phyloP scores from a whole-genome alignment of 768 basidiomycete genomes.

The Plicaturopsis crispa region DNA sequence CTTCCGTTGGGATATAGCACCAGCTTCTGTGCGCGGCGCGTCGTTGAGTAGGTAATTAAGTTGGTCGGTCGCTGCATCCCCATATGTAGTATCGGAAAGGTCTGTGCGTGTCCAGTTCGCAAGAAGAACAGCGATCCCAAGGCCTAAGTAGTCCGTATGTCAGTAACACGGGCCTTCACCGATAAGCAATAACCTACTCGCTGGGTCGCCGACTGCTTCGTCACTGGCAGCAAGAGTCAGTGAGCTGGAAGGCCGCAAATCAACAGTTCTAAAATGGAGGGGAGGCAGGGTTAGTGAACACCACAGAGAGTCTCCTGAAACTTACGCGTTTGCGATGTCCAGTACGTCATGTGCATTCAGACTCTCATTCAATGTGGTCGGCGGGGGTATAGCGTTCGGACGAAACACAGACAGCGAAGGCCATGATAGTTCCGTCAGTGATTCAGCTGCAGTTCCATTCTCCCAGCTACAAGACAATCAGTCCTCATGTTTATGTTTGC shows the following conservation, averaged over 20 bases:
- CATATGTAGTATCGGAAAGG: slow-evolving; percentile 24
- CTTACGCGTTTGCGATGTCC: slow-evolving; percentile 31
- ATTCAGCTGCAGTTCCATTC: slow-evolving; percentile 48
- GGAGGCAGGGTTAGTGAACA: background rate
- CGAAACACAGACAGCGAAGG: slow-evolving; percentile 43
- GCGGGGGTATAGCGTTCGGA: slow-evolving; percentile 33
- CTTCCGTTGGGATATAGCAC: slow-evolving; percentile 53
- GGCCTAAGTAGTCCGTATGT: slow-evolving; percentile 22
- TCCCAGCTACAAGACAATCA: slow-evolving; percentile 54
- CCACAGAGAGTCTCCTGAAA: background rate
- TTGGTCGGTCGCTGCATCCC: slow-evolving; percentile 35
- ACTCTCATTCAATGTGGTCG: slow-evolving; percentile 18
- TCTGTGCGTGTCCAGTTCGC: slow-evolving; percentile 44
- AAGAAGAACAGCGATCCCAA: slow-evolving; percentile 44
- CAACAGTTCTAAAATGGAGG: slow-evolving; percentile 24
- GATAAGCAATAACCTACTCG: slow-evolving; percentile 27
- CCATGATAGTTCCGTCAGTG: slow-evolving; percentile 44
- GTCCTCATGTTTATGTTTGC: too few relatives aligned
- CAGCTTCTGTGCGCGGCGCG: slow-evolving; percentile 36
- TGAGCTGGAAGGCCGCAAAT: slow-evolving; percentile 25
- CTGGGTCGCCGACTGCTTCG: slow-evolving; percentile 54
- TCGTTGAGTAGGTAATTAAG: slow-evolving; percentile 37
- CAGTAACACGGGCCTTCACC: slow-evolving; percentile 1
- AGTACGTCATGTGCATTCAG: slow-evolving; percentile 32
- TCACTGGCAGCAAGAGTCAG: slow-evolving; percentile 36